Evolutionary conservation across 2,329 filamentous ascomycete genomes (phyloP), one percentile per base, ranked within the genome.

Genomic region (Pleomassaria siparia): DNA sequence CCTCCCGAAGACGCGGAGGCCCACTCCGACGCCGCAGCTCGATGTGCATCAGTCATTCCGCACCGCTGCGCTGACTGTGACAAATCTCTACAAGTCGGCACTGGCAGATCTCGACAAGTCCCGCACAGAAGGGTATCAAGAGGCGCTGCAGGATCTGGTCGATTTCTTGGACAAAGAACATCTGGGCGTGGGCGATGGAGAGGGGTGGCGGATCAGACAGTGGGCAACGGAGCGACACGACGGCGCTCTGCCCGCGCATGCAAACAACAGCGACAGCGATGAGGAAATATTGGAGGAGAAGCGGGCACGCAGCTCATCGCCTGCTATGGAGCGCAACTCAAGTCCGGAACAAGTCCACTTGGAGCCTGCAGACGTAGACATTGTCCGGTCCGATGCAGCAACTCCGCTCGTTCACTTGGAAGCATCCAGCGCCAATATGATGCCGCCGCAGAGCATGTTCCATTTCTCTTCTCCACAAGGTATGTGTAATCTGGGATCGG

Each of bases 41-140:
- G 68, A 77, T 65, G 83, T 96, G 40, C 83, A 96, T 48, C 86
- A 92, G 60, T 86, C 89, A 49, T 99, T 99, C 80, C 94, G 91
- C 71, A 85, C 88, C 13, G 94, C 94, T 26, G 94, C 94, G 16
- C 80, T 96, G 26, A 95, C 91, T 5, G 91, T 97, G 46, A 97
- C 94, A 40, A 96, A 95, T 64, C 84, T 99, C 12, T 97, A 97
- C 76, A 96, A 96, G 73, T 91, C 86, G 30, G 92, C 92, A 2
- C 87, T 89, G 11, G 79, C 84, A 25, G 88, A 89, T 40, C 86
- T 94, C 67, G 80, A 86, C 41, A 85, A 86, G 62, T 85, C 90
- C 39, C 84, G 89, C 41, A 75, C 82, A 42, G 86, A 91, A 30
- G 94, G 94, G 21, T 97, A 96, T 62, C 91, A 96, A 69, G 91